Percentiles rank a stretch among this genome's conserved stretches.
These are phyloP conservation scores for Violaceomyces palustris DNA, from an alignment of 1,284 basidiomycete genomes.

Conservation along the genomic window DNA sequence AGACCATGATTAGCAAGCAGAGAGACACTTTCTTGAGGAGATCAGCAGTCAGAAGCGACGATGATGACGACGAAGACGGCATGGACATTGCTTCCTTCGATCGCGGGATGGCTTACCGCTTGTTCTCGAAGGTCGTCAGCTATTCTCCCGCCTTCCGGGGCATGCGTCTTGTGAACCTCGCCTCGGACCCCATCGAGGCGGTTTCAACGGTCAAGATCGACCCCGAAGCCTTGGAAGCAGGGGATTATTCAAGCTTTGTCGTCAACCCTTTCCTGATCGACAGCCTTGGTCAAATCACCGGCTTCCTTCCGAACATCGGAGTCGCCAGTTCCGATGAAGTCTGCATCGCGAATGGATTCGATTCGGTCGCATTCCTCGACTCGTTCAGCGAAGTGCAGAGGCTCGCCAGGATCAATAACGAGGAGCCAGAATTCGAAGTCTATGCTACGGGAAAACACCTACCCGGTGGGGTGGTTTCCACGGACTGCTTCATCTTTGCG, in stretches of 20 bases:
- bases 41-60: no score
- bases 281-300: constrained; percentile 4
- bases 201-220: neutral
- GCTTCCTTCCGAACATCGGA: constrained; percentile 2
- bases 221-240: no score
- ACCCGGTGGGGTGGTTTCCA: no score
- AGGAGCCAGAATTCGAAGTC: no score
- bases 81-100: no score
- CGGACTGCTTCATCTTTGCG: no score
- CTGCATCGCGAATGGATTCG: constrained; percentile 2
- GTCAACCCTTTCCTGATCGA: constrained; percentile 5
- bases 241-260: no score
- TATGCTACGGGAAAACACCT: no score
- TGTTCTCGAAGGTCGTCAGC: constrained; percentile 1
- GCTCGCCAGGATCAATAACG: no score
- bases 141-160: constrained; percentile 1
- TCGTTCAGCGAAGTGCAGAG: no score
- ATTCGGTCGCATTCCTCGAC: neutral
- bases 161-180: neutral
- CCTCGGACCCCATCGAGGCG: neutral
- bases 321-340: neutral
- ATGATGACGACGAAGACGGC: no score
- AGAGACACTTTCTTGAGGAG: no score
- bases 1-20: neutral
- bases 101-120: constrained; percentile 10